A percentile compares a stretch with the other conserved stretches of the same genome.
These are phyloP conservation scores for Boletus pseudopeckii DNA, from an alignment of 768 basidiomycete species.

Conservation along the genomic window DNA sequence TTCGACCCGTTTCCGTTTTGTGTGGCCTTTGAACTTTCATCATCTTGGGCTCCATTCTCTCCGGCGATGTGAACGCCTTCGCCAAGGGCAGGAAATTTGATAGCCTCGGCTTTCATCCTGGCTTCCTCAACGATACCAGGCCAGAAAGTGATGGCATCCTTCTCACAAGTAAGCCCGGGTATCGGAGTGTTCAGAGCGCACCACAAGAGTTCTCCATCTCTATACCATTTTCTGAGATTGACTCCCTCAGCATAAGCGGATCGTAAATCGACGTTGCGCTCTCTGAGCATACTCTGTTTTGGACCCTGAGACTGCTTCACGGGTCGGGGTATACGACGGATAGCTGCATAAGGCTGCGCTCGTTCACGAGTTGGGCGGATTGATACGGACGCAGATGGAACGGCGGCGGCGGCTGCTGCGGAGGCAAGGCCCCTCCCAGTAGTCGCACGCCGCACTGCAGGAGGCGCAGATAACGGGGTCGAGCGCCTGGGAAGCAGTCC, in stretches of 20 bases:
- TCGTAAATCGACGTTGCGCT: slow-evolving; percentile 63
- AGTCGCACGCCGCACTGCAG: slow-evolving; percentile 13
- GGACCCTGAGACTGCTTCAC: slow-evolving; percentile 35
- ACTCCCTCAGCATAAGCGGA: slow-evolving; percentile 48
- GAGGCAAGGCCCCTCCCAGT: slow-evolving; percentile 10
- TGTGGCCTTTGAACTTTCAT: not conserved
- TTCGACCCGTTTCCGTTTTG: slow-evolving; percentile 11
- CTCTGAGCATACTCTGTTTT: slow-evolving; percentile 51
- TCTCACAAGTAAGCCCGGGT: slow-evolving; percentile 33
- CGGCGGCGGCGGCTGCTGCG: slow-evolving; percentile 9
- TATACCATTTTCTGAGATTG: slow-evolving; percentile 55
- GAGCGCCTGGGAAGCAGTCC: slow-evolving; percentile 39
- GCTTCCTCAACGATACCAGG: slow-evolving; percentile 65
- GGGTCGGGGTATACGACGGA: slow-evolving; percentile 38
- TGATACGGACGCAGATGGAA: slow-evolving; percentile 10
- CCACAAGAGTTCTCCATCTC: slow-evolving; percentile 72
- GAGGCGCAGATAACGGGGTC: slow-evolving; percentile 30
- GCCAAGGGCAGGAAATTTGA: slow-evolving; percentile 26
- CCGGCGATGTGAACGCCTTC: not conserved
- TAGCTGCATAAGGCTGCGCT: slow-evolving; percentile 38
- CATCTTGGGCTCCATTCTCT: slow-evolving; percentile 9
- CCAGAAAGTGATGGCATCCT: slow-evolving; percentile 63
- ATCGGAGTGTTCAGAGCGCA: slow-evolving; percentile 55
- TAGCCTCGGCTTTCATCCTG: slow-evolving; percentile 44
- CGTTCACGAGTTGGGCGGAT: slow-evolving; percentile 21